A percentile compares a stretch with the other conserved stretches of the same genome.
Evolutionary conservation across 2,329 filamentous ascomycete species (phyloP).

Genomic region (Pseudopithomyces chartarum): DNA sequence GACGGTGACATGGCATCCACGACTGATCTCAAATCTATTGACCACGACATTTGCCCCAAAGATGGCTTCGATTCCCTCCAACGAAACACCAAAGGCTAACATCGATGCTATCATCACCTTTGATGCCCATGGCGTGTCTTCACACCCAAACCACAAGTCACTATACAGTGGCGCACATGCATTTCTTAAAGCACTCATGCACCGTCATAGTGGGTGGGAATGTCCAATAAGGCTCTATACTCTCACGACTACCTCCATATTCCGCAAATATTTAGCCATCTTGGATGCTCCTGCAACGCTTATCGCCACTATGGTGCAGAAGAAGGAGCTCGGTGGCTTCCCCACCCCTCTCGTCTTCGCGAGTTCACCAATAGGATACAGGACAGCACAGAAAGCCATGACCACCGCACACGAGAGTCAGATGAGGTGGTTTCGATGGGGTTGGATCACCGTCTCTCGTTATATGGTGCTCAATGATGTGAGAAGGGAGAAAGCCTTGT

Average conservation of each 20-base stretch:
- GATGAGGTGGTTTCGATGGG: constrained; percentile 98
- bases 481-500: constrained; percentile 57
- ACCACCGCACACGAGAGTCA: constrained; percentile 87
- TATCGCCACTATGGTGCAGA: constrained; percentile 55
- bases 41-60: constrained; percentile 75
- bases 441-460: constrained; percentile 87
- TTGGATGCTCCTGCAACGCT: constrained; percentile 78
- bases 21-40: constrained; percentile 72
- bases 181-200: constrained; percentile 72
- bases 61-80: constrained; percentile 50
- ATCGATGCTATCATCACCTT: constrained; percentile 92
- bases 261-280: constrained; percentile 81
- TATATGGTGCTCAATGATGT: constrained; percentile 98
- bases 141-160: constrained; percentile 91
- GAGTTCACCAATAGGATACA: constrained; percentile 66
- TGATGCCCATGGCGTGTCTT: constrained; percentile 79
- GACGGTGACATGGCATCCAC: constrained; percentile 75
- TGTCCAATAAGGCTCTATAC: constrained; percentile 86
- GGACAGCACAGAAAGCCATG: constrained; percentile 83
- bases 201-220: constrained; percentile 66
- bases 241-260: constrained; percentile 71
- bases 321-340: constrained; percentile 58
- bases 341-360: constrained; percentile 70
- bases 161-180: constrained; percentile 79
- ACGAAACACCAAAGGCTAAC: constrained; percentile 54